Evolutionary conservation across 805 yeast genomes (phyloP).

Genomic region (Teunomyces pallodes): DNA sequence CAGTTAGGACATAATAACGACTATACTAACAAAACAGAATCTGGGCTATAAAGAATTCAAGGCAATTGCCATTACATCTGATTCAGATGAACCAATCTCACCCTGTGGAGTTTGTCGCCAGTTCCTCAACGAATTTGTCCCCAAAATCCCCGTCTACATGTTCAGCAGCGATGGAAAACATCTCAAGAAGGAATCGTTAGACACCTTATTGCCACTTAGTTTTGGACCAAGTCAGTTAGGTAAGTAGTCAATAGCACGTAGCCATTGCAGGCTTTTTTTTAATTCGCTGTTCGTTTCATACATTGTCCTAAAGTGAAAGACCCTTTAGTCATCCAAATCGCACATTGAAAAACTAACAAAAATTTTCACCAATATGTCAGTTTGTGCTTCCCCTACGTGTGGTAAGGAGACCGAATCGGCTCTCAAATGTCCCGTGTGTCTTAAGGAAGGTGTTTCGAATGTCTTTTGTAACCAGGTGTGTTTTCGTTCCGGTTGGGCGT

Average conservation of each 20-base stretch:
- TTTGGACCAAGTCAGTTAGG: conserved; percentile 71
- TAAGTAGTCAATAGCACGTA: neutral
- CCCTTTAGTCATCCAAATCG: neutral
- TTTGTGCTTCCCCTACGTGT: conserved; percentile 80
- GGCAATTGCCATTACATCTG: conserved; percentile 70
- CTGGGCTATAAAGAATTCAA: conserved; percentile 43
- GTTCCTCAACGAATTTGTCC: conserved; percentile 76
- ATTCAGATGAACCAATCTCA: conserved; percentile 54
- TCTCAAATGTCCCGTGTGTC: conserved; percentile 88
- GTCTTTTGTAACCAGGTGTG: conserved; percentile 83
- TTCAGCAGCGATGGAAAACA: conserved; percentile 51
- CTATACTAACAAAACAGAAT: conserved; percentile 18
- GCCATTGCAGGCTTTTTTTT: neutral
- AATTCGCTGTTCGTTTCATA: neutral
- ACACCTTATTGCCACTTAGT: conserved; percentile 73
- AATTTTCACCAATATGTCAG: conserved; percentile 7
- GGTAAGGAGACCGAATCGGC: conserved; percentile 74
- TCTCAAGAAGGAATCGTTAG: conserved; percentile 46
- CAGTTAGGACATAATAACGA: neutral
- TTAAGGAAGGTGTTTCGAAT: conserved; percentile 62
- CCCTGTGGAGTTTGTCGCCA: conserved; percentile 98
- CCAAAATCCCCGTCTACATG: conserved; percentile 64
- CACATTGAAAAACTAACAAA: neutral
- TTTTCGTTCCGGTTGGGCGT: conserved; percentile 67
- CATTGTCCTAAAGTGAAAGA: neutral